A percentile compares a stretch with the other conserved stretches of the same genome.
Conservation (phyloP, 1,284 basidiomycete genomes). For the Apiotrichum akiyoshidainum region DNA sequence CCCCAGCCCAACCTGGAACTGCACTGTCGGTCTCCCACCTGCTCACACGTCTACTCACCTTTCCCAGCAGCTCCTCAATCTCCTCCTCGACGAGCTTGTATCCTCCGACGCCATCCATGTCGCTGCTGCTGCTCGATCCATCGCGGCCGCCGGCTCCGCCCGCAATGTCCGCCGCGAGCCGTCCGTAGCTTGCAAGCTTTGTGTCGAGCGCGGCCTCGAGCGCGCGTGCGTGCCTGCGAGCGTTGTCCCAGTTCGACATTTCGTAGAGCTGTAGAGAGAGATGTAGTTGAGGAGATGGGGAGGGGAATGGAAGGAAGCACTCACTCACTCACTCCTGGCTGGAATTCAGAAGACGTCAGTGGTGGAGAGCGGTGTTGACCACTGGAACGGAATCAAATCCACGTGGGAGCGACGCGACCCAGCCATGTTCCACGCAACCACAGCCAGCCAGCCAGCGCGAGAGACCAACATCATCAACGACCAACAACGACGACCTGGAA, state of each 20-base stretch:
- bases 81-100: constrained; percentile 70
- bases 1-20: too few relatives aligned
- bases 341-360: too few relatives aligned
- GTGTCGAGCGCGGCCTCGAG: constrained; percentile 86
- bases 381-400: too few relatives aligned
- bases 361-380: background rate
- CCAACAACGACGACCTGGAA: too few relatives aligned
- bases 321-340: too few relatives aligned
- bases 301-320: too few relatives aligned
- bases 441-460: too few relatives aligned
- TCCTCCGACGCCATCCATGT: constrained; percentile 67
- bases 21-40: too few relatives aligned
- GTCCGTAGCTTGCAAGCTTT: constrained; percentile 83
- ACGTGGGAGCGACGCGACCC: too few relatives aligned
- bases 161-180: constrained; percentile 72
- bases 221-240: constrained; percentile 79
- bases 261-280: background rate
- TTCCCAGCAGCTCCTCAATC: constrained; percentile 79
- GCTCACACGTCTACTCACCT: constrained; percentile 61
- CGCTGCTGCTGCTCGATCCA: constrained; percentile 23
- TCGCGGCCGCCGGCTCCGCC: constrained; percentile 19
- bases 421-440: background rate
- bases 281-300: background rate
- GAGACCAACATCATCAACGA: background rate
- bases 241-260: constrained; percentile 47